These are phyloP conservation scores for Mucor indicus DNA, from an alignment of 371 early-diverging fungal species.

Conservation along the genomic window DNA sequence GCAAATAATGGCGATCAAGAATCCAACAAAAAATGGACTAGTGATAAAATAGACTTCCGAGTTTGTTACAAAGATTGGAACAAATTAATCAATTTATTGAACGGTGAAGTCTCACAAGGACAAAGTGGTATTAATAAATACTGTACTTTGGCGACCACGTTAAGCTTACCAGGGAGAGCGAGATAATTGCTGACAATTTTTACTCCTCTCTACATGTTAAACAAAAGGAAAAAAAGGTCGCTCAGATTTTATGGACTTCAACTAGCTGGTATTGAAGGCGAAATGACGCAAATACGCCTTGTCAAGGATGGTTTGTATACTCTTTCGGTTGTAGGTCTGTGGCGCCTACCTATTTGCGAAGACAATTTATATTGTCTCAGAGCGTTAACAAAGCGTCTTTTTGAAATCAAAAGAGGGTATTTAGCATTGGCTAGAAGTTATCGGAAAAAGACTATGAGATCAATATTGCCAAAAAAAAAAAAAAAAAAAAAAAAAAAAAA, in stretches of 20 bases:
- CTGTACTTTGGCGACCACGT: background rate
- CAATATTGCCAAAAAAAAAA: slow-evolving; percentile 1
- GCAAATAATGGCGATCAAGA: slow-evolving; percentile 3
- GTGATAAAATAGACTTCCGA: slow-evolving; percentile 1
- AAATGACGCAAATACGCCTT: background rate
- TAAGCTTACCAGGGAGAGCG: no score
- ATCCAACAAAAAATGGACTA: slow-evolving; percentile 1
- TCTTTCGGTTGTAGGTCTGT: background rate
- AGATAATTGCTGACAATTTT: no score
- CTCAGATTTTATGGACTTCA: background rate
- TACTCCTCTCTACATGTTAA: slow-evolving; percentile 1
- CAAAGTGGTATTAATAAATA: background rate
- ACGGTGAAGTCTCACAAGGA: background rate
- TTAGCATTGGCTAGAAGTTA: slow-evolving; percentile 1
- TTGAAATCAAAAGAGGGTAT: background rate
- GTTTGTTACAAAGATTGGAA: slow-evolving; percentile 2
- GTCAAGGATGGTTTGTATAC: background rate
- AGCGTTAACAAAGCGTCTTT: slow-evolving; percentile 1
- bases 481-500: background rate
- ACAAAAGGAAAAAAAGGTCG: background rate
- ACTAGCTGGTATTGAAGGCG: slow-evolving; percentile 1
- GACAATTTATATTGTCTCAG: slow-evolving; percentile 1
- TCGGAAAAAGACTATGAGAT: background rate
- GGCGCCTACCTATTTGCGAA: background rate
- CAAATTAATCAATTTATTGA: background rate